A percentile compares a stretch with the other conserved stretches of the same genome.
Conservation (phyloP, 2,329 filamentous ascomycete species). For the Trichoderma sp. region DNA sequence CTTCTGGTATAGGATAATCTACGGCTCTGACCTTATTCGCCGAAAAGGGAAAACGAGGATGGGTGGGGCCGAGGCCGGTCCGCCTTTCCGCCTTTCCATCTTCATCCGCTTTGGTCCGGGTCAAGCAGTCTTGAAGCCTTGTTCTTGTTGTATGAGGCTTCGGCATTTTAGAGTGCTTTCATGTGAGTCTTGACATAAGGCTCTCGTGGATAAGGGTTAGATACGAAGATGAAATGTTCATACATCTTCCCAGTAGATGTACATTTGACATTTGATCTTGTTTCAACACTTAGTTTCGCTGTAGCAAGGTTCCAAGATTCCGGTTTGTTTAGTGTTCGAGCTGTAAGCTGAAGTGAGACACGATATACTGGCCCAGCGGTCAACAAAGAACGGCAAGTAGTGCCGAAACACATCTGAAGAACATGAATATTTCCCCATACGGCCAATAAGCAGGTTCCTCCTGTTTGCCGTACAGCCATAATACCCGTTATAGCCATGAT, state of each 20-base stretch:
- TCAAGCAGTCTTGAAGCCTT: background rate
- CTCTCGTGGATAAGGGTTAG: background rate
- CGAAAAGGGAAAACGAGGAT: background rate
- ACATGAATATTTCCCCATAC: background rate
- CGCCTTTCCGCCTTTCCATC: background rate
- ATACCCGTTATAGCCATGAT: background rate
- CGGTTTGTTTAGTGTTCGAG: background rate
- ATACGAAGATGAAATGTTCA: fast-evolving
- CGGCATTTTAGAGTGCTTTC: background rate
- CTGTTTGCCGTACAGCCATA: background rate
- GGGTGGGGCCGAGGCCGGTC: background rate
- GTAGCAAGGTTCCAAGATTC: background rate
- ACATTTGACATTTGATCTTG: background rate
- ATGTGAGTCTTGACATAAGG: background rate
- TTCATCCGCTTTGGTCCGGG: background rate
- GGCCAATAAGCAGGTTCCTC: background rate
- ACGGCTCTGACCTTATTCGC: background rate
- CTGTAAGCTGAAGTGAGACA: background rate
- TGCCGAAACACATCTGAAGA: background rate
- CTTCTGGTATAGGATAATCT: background rate
- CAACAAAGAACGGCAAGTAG: background rate
- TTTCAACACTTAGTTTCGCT: background rate
- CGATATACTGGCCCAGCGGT: background rate
- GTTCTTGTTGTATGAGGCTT: background rate
- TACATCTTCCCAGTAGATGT: background rate